phyloP scores from a whole-genome alignment of 1,284 basidiomycete species.

The Athelia psychrophila region DNA sequence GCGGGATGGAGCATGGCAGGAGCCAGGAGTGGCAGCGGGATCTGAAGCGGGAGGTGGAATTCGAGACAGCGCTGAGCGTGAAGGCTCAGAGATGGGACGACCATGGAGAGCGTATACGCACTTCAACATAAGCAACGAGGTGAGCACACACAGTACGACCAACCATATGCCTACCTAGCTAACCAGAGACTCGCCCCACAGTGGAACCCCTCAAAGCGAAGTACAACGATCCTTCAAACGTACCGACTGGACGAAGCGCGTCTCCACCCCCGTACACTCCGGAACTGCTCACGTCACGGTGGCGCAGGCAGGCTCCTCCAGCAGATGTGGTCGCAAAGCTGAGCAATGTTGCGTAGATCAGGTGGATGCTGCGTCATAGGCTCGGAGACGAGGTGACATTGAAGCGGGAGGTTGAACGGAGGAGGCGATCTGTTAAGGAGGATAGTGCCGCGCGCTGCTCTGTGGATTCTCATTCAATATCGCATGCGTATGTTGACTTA shows the following conservation, averaged over 20 bases:
- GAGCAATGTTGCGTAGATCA: conserved; percentile 56
- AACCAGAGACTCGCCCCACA: conserved; percentile 9
- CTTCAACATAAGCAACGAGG: conserved; percentile 36
- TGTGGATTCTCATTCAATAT: too few species aligned
- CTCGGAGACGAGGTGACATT: too few species aligned
- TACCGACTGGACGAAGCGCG: conserved; percentile 40
- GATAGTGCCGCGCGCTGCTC: too few species aligned
- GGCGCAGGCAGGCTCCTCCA: conserved; percentile 57
- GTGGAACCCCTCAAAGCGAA: conserved; percentile 17
- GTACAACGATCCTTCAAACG: conserved; percentile 26
- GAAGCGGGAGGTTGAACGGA: too few species aligned
- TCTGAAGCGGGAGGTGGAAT: conserved; percentile 48
- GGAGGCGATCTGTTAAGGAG: too few species aligned
- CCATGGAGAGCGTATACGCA: conserved; percentile 13
- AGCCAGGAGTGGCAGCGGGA: conserved; percentile 40
- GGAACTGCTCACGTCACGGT: conserved; percentile 53
- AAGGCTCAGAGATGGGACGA: conserved; percentile 18
- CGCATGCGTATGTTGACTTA: too few species aligned
- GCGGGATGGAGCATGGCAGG: conserved; percentile 26
- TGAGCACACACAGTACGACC: conserved; percentile 22
- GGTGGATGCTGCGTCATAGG: conserved; percentile 49
- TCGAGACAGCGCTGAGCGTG: conserved; percentile 39
- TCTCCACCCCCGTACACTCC: conserved; percentile 31
- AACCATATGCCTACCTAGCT: background rate
- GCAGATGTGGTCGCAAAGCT: conserved; percentile 54